Conservation (phyloP, 164 flowering plant genomes). For the Aristolochia contorta region DNA sequence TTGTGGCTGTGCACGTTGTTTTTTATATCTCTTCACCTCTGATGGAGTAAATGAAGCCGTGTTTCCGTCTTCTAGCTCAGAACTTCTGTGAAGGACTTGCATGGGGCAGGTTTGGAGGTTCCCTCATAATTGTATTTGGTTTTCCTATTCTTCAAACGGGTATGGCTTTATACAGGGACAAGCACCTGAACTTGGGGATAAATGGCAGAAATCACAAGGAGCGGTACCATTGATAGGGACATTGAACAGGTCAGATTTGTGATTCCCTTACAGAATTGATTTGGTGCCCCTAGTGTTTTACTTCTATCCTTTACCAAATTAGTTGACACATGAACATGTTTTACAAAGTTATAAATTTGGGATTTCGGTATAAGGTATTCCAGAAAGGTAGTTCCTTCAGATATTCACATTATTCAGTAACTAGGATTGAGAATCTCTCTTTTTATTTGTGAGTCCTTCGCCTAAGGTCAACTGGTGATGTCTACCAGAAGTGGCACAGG, state of each 20-base stretch:
- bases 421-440: no score
- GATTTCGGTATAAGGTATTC: no score
- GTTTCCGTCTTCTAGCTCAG: conserved; percentile 5
- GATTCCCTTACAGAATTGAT: neutral
- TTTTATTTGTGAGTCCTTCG: no score
- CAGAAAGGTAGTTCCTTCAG: no score
- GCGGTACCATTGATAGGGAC: conserved; percentile 53
- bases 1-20: neutral
- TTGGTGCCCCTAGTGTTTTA: no score
- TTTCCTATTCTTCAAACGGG: conserved; percentile 38
- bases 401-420: no score
- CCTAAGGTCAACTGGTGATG: no score
- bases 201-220: conserved; percentile 70
- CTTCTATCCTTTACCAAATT: no score
- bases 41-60: conserved; percentile 13
- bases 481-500: no score
- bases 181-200: conserved; percentile 31
- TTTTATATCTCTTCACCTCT: neutral
- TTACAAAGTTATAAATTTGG: no score
- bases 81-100: conserved; percentile 12
- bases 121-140: neutral
- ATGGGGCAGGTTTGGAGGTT: conserved; percentile 18
- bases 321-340: no score
- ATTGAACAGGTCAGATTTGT: conserved; percentile 50
- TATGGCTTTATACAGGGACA: conserved; percentile 18